Evolutionary conservation across 257 asterid species (phyloP).

Genomic region (Jacaranda mimosifolia): DNA sequence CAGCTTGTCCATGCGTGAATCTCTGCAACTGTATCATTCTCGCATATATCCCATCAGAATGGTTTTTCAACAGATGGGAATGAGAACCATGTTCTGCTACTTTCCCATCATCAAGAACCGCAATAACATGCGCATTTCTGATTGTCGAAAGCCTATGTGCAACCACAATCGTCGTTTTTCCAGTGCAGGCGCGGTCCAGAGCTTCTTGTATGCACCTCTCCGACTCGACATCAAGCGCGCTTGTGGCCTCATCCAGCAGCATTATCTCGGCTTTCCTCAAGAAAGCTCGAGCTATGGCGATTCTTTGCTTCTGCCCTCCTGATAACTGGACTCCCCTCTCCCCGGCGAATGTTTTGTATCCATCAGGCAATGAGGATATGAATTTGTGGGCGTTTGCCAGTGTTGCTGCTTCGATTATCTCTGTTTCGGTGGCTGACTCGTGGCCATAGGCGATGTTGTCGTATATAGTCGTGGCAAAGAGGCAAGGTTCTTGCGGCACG

Average conservation of each 20-base stretch:
- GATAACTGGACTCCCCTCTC: constrained; percentile 87
- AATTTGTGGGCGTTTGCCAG: constrained; percentile 76
- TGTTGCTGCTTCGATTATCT: constrained; percentile 77
- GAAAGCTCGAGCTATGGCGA: constrained; percentile 82
- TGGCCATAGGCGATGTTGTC: constrained; percentile 85
- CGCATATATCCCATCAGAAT: constrained; percentile 75
- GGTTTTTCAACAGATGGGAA: constrained; percentile 75
- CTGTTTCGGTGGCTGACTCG: constrained; percentile 73
- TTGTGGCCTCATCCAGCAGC: constrained; percentile 88
- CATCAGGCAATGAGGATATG: constrained; percentile 55
- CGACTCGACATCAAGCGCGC: constrained; percentile 75
- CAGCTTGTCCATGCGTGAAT: constrained; percentile 69
- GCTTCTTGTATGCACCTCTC: constrained; percentile 53
- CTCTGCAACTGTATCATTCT: constrained; percentile 87
- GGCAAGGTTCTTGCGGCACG: constrained; percentile 89
- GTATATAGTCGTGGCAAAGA: constrained; percentile 73
- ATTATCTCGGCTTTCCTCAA: constrained; percentile 71
- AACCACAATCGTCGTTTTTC: constrained; percentile 80
- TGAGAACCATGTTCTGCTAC: constrained; percentile 91
- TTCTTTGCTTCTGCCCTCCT: constrained; percentile 89
- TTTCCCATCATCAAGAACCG: constrained; percentile 87
- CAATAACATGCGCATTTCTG: constrained; percentile 76
- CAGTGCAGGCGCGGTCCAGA: constrained; percentile 62
- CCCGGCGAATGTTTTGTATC: constrained; percentile 63
- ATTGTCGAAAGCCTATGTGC: constrained; percentile 82